These are phyloP conservation scores for Pelargonium citronellum DNA, from an alignment of 441 rosid genomes.

Conservation along the genomic window DNA sequence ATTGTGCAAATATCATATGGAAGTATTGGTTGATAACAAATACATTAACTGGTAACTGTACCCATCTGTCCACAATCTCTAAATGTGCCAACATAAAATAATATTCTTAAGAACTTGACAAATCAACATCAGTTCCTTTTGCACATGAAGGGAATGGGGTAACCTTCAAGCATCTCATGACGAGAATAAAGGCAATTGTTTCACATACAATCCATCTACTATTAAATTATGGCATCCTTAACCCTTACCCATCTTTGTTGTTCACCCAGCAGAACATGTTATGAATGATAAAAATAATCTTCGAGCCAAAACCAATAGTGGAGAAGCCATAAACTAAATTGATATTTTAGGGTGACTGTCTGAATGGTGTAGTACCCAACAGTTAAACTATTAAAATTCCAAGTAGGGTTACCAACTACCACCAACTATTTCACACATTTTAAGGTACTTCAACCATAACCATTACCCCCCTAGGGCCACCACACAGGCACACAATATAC, in stretches of 20 bases:
- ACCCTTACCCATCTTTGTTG: background rate
- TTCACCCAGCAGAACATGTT: background rate
- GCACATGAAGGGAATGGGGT: background rate
- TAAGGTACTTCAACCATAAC: background rate
- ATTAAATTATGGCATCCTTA: background rate
- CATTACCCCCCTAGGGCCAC: background rate
- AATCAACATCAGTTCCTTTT: background rate
- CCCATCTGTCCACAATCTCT: background rate
- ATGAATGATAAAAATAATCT: background rate
- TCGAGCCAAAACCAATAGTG: background rate
- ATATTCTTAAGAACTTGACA: background rate
- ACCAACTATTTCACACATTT: conserved; percentile 1
- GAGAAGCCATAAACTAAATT: background rate
- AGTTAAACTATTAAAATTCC: background rate
- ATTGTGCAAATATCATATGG: background rate
- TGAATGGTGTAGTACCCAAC: background rate
- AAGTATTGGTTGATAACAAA: background rate
- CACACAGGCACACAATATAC: background rate
- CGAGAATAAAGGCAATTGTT: background rate
- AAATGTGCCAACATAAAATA: background rate
- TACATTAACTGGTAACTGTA: background rate
- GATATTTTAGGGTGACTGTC: background rate
- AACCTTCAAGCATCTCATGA: background rate
- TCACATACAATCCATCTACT: background rate
- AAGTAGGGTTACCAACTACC: background rate